A percentile compares a stretch with the other conserved stretches of the same genome.
Evolutionary conservation across 1,284 basidiomycete genomes (phyloP).

Genomic region (Inonotus hispidus): DNA sequence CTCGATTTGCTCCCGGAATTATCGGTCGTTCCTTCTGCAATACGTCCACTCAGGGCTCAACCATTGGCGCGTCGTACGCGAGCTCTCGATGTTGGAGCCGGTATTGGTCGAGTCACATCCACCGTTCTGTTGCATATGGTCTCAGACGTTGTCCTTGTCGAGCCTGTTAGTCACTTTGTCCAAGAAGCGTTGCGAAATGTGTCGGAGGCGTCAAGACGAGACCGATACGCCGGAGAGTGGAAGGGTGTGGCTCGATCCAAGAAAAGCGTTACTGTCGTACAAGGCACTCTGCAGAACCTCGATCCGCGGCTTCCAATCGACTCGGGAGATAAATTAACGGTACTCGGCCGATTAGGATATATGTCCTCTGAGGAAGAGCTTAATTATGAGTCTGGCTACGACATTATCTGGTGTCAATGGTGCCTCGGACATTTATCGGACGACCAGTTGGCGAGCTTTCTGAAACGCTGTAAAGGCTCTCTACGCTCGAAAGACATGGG

Average conservation of each 20-base stretch:
- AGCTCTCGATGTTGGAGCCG: constrained; percentile 87
- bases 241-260: constrained; percentile 46
- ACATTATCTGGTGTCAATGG: constrained; percentile 94
- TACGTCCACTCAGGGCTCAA: constrained; percentile 36
- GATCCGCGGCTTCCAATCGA: constrained; percentile 44
- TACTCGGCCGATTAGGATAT: constrained; percentile 57
- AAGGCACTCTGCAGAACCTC: constrained; percentile 72
- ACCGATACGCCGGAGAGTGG: constrained; percentile 43
- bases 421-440: constrained; percentile 87
- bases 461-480: constrained; percentile 55
- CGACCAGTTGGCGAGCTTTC: constrained; percentile 70
- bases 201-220: constrained; percentile 9
- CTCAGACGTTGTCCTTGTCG: constrained; percentile 80
- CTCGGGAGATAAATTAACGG: constrained; percentile 28
- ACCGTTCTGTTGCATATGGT: constrained; percentile 83
- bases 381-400: constrained; percentile 52
- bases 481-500: constrained; percentile 40
- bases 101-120: constrained; percentile 85
- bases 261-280: constrained; percentile 80
- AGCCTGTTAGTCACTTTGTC: constrained; percentile 79
- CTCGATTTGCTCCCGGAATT: constrained; percentile 76
- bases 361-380: constrained; percentile 32
- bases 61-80: constrained; percentile 43
- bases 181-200: constrained; percentile 55
- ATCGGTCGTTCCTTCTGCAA: constrained; percentile 66